Evolutionary conservation across 2,329 filamentous ascomycete species (phyloP), one percentile per base, ranked within the genome.

Genomic region (Rhynchosporium secalis): DNA sequence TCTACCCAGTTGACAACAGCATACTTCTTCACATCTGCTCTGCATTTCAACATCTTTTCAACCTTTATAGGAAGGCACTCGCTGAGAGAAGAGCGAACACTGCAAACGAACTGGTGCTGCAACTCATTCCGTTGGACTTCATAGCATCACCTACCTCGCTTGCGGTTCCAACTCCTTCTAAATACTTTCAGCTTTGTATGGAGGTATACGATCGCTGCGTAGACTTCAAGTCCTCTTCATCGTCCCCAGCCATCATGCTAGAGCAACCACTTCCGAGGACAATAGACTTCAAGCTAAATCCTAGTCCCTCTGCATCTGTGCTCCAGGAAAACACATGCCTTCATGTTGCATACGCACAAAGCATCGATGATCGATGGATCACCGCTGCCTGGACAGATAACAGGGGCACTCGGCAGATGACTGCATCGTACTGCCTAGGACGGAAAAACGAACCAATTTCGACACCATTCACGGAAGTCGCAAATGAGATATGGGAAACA

Each of bases 341-440:
- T 36, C 91, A 96, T 73, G 78, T 96, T 49, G 90, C 88, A 1
- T 96, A 96, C 71, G 85, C 89, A 1, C 82, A 87, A 60, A 93
- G 90, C 70, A 79, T 87, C 10, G 90, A 94, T 72, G 85, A 88
- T 26, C 80, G 87, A 8, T 96, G 92, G 92, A 78, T 95, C 43
- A 88, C 87, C 12, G 89, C 86, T 5, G 88, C 89, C 0, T 96
- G 91, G 91, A 91, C 88, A 1, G 90, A 96, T 72, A 91, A 86
- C 68, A 83, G 84, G 31, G 91, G 91, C 1, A 85, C 84, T 63
- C 85, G 89, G 64, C 89, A 93, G 73, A 85, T 87, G 67, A 90
- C 83, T 15, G 83, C 86, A 0, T 88, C 89, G 0, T 94, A 92
- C 74, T 91, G 88, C 69, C 77, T 94, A 49, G 79, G 85, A 15